Base-by-base conservation (phyloP, 768 basidiomycete genomes). In the Lactarius indigo region DNA sequence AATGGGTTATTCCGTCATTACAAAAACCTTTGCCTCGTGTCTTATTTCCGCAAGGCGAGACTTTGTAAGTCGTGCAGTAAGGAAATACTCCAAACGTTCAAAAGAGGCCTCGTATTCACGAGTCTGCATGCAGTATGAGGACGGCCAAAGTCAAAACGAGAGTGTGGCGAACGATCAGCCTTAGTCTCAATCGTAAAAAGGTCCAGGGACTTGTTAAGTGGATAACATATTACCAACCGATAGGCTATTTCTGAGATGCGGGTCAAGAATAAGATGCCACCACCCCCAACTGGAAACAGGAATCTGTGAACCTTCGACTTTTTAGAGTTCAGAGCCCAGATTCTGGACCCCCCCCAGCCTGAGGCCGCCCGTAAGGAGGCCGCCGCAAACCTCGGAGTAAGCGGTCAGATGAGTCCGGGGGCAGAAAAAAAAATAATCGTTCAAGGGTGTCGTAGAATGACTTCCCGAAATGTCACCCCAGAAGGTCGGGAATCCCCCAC, bases 301-400 rank as follows among this genome's bases (percentile, higher is more conserved):
- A 28, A 63, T 59, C 39, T 28, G 7, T 35, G 57, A 47, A 37
- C 62, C 50, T 54, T 26, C n/a, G n/a, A 35, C 33, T 35, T 47
- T 50, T 66, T 67, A 67, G 57, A 64, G 66, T 67, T 67, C 28
- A 54, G 58, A 59, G 55, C 57, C 66, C 30, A 39, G 18, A 63
- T 10, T 18, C 37, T 63, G 65, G 65, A 15, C 28, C 26, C n/a
- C 41, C 23, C 12, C 50, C 50, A n/a, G 20, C 9, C n/a, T 64
- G 37, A 57, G 55, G 66, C 23, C 33, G 30, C 31, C 56, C 61
- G 65, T 39, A n/a, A 35, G 60, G 39, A 57, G 56, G 66, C 23
- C 33, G 30, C 39, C 61, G 65, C 30, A 28, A 31, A 52, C 37
- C 39, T 56, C 66, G 66, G 66, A 64, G 57, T 17, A 42, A 37